Evolutionary conservation across 441 rosid species (phyloP), one percentile per base, ranked within the genome.

Genomic region (Syzygium malaccense): DNA sequence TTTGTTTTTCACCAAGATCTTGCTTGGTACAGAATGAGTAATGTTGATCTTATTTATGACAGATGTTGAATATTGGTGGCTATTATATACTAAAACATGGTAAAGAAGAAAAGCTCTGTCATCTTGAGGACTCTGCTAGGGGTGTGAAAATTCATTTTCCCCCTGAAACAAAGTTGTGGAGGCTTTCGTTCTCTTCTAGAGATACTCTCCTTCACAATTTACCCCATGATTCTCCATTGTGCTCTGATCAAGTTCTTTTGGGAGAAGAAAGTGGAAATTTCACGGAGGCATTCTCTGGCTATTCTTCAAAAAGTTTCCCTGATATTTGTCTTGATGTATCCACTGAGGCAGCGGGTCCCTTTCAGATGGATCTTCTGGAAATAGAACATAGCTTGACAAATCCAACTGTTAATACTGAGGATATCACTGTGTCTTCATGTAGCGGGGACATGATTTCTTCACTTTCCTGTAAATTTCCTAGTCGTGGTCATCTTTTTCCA

Each of bases 51-150:
- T 86, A 87, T 91, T 55, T 88, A 51, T 89, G 91, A 91, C 96
- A 96, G 98, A 87, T 71, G 57, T 92, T 98, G 94, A 95, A 95
- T 94, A 94, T 97, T 91, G 99, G 96, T 62, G 90, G 93, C 85
- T 95, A 91, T 90, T 96, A 97, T 92, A 90, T 96, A 86, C 90
- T 94, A 89, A 96, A 93, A 89, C 97, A 95, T 88, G 87, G 85
- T 57, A 62, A 64, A 37, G 94, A 93, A 89, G 96, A 93, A 91
- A 88, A 93, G 86, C 91, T 94, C 60, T 94, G 95, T 89, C 58
- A 88, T 54, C 75, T 91, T 80, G 89, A 92, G 90, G 91, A 90
- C 87, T 87, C 80, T 85, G 88, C 88, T 90, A 87, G 89, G 87
- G 88, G 90, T 87, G 87, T 88, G 79, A 96, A 92, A 94, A 88